Conservation (phyloP, 441 rosid genomes). For the Bruguiera hainesii region DNA sequence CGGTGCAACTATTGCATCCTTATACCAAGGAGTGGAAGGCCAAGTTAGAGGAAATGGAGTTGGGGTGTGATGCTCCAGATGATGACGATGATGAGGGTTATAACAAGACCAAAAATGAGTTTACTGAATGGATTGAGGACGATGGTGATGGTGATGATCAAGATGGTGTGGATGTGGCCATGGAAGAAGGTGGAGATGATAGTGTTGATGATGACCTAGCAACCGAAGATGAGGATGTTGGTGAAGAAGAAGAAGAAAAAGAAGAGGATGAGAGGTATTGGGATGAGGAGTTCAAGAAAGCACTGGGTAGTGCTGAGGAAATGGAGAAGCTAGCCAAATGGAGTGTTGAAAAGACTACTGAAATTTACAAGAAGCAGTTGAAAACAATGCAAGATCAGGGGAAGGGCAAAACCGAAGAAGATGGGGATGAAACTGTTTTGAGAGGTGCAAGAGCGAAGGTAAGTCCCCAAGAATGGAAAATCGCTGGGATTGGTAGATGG, state of each 20-base stretch:
- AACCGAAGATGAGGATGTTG: constrained; percentile 27
- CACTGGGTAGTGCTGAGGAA: constrained; percentile 54
- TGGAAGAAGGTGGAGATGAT: constrained; percentile 37
- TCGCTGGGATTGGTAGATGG: constrained; percentile 70
- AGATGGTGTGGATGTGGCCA: constrained; percentile 40
- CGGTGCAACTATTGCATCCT: constrained; percentile 70
- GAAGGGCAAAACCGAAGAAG: constrained; percentile 31
- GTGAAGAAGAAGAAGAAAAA: constrained; percentile 40
- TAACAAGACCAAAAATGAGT: constrained; percentile 35
- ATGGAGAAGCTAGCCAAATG: constrained; percentile 70
- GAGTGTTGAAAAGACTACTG: constrained; percentile 48
- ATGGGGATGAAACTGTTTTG: constrained; percentile 54
- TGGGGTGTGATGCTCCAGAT: constrained; percentile 95
- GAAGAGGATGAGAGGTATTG: constrained; percentile 40
- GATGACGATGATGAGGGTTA: constrained; percentile 45
- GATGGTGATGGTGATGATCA: constrained; percentile 37
- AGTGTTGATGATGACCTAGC: constrained; percentile 32
- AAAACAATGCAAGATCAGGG: constrained; percentile 33
- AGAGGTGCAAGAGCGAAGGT: constrained; percentile 74
- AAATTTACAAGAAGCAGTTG: constrained; percentile 51
- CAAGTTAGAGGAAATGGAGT: constrained; percentile 84
- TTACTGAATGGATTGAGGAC: constrained; percentile 67
- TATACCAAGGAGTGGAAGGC: constrained; percentile 94
- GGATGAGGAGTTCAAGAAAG: constrained; percentile 59
- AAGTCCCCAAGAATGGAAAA: constrained; percentile 74